Evolutionary conservation across 2,329 filamentous ascomycete species (phyloP).

Genomic region (Hortaea werneckii): DNA sequence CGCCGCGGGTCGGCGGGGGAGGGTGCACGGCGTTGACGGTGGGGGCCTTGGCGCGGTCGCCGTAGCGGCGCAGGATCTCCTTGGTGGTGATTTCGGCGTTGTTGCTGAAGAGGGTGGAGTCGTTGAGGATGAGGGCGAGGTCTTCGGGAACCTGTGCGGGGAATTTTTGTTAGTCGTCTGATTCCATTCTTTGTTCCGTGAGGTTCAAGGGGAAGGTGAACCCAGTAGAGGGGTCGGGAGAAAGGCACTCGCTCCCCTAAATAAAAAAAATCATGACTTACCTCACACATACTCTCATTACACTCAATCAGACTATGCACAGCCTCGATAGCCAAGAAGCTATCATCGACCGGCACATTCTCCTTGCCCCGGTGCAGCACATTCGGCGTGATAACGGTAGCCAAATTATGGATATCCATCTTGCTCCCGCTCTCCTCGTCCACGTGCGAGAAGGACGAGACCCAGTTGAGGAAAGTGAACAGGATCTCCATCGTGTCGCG

Average conservation of each 20-base stretch:
- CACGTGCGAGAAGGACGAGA: slow-evolving; percentile 90
- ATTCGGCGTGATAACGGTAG: slow-evolving; percentile 94
- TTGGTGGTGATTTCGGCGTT: slow-evolving; percentile 87
- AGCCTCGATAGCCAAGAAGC: slow-evolving; percentile 86
- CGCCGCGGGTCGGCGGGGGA: not conserved
- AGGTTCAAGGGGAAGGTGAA: not conserved
- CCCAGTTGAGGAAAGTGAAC: slow-evolving; percentile 95
- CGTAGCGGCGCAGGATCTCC: slow-evolving; percentile 89
- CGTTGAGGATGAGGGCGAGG: slow-evolving; percentile 73
- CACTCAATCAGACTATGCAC: slow-evolving; percentile 84
- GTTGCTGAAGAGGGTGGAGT: slow-evolving; percentile 70
- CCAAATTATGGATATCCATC: slow-evolving; percentile 97
- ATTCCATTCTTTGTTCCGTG: not conserved
- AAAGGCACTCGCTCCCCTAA: no score
- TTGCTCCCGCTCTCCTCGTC: slow-evolving; percentile 96
- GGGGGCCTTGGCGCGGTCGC: slow-evolving; percentile 61
- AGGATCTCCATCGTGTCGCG: slow-evolving; percentile 90
- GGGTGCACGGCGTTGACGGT: slow-evolving; percentile 29
- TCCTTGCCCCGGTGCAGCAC: slow-evolving; percentile 51
- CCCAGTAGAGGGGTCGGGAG: no score
- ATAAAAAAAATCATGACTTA: slow-evolving; percentile 41
- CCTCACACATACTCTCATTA: slow-evolving; percentile 95
- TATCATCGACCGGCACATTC: slow-evolving; percentile 55
- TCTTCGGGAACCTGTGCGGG: slow-evolving; percentile 77
- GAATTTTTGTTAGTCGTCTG: not conserved